phyloP scores from a whole-genome alignment of 1,139 yeast species.

The Geotrichum histeridarum region DNA sequence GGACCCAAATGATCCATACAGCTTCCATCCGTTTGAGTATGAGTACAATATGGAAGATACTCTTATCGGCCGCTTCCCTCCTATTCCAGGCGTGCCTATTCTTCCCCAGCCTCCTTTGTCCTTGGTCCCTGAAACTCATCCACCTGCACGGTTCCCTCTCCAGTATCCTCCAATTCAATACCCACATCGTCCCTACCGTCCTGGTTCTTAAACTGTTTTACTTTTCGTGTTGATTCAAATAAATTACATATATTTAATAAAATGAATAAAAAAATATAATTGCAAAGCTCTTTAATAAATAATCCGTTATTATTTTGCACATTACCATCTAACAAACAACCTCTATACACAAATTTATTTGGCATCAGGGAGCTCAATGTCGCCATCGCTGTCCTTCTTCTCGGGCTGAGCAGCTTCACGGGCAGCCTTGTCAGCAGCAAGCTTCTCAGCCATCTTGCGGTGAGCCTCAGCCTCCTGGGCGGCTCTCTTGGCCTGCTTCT shows the following conservation, averaged over 20 bases:
- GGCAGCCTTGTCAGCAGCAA: conserved; percentile 70
- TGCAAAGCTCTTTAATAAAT: not conserved
- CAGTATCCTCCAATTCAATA: no score
- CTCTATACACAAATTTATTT: conserved; percentile 8
- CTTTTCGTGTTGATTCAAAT: no score
- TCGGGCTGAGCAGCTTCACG: conserved; percentile 28
- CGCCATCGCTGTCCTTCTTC: conserved; percentile 26
- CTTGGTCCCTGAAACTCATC: no score
- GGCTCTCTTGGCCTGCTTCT: conserved; percentile 80
- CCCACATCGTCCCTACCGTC: no score
- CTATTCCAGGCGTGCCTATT: no score
- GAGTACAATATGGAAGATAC: not conserved
- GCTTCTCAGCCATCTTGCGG: conserved; percentile 77
- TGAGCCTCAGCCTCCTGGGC: conserved; percentile 87
- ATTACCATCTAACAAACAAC: conserved; percentile 3
- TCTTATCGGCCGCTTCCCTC: no score
- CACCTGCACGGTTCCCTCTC: no score
- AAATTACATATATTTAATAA: no score
- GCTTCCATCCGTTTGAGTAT: not conserved
- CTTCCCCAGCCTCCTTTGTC: no score
- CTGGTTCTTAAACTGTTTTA: no score
- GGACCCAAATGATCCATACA: not conserved
- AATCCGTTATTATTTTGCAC: conserved; percentile 5
- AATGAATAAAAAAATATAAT: not conserved
- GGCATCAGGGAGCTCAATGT: conserved; percentile 28